These are phyloP conservation scores for Cystobasidium ongulense DNA, from an alignment of 768 basidiomycete species.

Conservation along the genomic window DNA sequence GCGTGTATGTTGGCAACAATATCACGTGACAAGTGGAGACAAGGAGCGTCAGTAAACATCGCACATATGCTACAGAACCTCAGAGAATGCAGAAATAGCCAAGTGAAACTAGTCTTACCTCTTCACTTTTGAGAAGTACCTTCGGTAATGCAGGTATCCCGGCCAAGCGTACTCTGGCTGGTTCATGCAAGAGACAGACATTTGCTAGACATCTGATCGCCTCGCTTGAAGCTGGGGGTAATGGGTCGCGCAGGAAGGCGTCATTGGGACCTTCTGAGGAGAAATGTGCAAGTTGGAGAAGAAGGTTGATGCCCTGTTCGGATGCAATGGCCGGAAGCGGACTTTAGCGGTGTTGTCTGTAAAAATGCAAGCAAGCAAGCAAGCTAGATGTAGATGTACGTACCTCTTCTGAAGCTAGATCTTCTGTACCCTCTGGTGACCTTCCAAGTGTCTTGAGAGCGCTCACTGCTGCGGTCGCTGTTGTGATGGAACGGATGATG, in stretches of 20 bases:
- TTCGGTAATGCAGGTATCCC: background rate
- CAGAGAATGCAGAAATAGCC: too few species aligned
- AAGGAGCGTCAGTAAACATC: background rate
- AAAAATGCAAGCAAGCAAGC: background rate
- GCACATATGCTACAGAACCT: too few species aligned
- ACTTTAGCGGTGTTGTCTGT: background rate
- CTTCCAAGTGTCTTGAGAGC: constrained; percentile 27
- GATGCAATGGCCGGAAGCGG: background rate
- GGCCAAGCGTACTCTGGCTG: constrained; percentile 5
- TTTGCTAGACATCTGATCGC: constrained; percentile 19
- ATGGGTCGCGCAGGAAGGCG: background rate
- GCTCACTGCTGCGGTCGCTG: background rate
- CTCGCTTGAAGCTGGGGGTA: background rate
- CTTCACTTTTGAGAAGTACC: background rate
- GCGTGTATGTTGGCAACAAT: background rate
- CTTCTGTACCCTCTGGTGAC: constrained; percentile 20
- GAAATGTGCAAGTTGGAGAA: constrained; percentile 5
- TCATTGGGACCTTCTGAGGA: background rate
- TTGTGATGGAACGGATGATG: background rate
- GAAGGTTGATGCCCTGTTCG: constrained; percentile 9
- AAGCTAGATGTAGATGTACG: background rate
- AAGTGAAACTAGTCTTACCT: background rate
- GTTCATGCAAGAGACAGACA: constrained; percentile 26
- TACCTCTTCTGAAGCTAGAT: constrained; percentile 28
- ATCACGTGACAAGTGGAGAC: background rate